Evolutionary conservation across 768 basidiomycete species (phyloP).

Genomic region (Tephrocybe sp.): DNA sequence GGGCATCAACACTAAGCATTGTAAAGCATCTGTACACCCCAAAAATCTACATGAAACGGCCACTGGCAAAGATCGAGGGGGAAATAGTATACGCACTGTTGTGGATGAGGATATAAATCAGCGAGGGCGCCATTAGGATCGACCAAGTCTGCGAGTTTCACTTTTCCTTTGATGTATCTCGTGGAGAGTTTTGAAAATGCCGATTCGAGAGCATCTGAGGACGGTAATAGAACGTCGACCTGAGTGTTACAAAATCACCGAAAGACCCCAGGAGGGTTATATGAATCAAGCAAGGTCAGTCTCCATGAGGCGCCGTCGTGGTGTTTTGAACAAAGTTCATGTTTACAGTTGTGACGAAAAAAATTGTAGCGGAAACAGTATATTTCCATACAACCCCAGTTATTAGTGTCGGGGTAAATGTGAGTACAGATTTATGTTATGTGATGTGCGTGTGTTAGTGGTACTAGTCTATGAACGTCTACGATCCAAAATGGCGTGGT

Average conservation of each 20-base stretch:
- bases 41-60: background rate
- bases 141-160: conserved; percentile 42
- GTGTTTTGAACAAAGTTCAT: background rate
- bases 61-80: background rate
- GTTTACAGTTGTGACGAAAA: background rate
- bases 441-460: conserved; percentile 1
- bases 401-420: background rate
- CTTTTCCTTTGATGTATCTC: conserved; percentile 42
- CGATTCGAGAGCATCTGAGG: conserved; percentile 34
- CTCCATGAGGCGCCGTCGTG: background rate
- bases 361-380: background rate
- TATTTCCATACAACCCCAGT: conserved; percentile 13
- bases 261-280: too few species aligned
- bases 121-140: conserved; percentile 9
- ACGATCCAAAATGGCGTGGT: conserved; percentile 5
- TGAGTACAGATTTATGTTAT: conserved; percentile 12
- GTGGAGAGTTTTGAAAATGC: conserved; percentile 40
- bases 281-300: too few species aligned
- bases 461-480: conserved; percentile 16
- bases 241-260: conserved; percentile 27
- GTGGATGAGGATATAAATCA: conserved; percentile 1
- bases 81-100: conserved; percentile 3
- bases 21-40: conserved; percentile 20
- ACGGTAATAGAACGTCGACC: conserved; percentile 65
- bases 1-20: conserved; percentile 31